Conservation (phyloP, 139 green algal genomes). For the Chlorella sorokiniana region DNA sequence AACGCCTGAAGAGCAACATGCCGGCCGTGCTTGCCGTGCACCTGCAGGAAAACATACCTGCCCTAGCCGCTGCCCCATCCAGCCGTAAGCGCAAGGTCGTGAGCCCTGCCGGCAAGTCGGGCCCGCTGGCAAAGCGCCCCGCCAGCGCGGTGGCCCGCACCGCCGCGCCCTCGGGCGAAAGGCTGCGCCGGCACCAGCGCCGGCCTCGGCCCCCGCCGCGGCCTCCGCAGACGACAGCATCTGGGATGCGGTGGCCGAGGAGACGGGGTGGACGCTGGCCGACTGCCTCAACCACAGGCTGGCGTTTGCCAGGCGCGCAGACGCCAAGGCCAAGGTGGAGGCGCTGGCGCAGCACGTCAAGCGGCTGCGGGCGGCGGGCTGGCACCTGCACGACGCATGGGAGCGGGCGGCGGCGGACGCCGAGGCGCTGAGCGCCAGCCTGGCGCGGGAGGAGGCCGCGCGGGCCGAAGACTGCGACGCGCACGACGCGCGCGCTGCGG, state of each 20-base stretch:
- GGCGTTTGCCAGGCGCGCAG: slow-evolving; percentile 51
- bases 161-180: not conserved
- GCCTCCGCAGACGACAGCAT: slow-evolving; percentile 3
- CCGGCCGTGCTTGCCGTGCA: not conserved
- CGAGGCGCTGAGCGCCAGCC: not conserved
- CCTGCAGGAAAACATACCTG: slow-evolving; percentile 15
- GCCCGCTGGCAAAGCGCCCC: slow-evolving; percentile 9
- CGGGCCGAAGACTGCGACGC: slow-evolving; percentile 22
- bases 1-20: not conserved
- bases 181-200: not conserved
- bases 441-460: slow-evolving; percentile 32
- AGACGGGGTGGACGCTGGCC: slow-evolving; percentile 38
- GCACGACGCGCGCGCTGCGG: slow-evolving; percentile 47
- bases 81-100: not conserved
- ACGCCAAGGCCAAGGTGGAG: slow-evolving; percentile 48
- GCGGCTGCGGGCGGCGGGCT: slow-evolving; percentile 48
- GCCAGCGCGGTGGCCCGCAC: not conserved
- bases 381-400: slow-evolving; percentile 42
- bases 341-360: slow-evolving; percentile 50
- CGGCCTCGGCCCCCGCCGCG: not conserved
- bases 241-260: slow-evolving; percentile 42
- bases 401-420: slow-evolving; percentile 21
- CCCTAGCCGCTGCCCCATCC: not conserved
- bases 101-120: slow-evolving; percentile 20
- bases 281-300: slow-evolving; percentile 59